These are phyloP conservation scores for Scenedesmus sp. DNA, from an alignment of 163 green algal species.

Conservation along the genomic window DNA sequence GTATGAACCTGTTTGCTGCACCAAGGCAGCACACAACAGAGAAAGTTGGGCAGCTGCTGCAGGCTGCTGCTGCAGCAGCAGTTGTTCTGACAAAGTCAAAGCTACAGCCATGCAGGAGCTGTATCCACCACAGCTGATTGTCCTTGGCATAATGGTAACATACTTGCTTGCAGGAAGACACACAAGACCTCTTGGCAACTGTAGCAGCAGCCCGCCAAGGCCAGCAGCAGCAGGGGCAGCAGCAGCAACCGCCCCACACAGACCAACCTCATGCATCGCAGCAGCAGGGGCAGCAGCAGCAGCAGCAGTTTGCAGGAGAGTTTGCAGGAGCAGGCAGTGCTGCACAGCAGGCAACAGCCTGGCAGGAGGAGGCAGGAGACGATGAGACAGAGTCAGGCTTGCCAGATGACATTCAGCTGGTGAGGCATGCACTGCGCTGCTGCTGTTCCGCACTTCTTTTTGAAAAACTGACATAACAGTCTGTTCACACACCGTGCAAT, in stretches of 20 bases:
- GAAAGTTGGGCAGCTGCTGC: background rate
- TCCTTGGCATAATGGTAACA: background rate
- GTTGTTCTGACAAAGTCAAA: background rate
- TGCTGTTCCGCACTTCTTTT: background rate
- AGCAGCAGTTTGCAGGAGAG: background rate
- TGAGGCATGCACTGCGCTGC: background rate
- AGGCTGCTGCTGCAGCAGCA: background rate
- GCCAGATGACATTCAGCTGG: slow-evolving; percentile 9
- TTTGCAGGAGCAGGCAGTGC: background rate
- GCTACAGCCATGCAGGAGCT: background rate
- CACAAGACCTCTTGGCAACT: background rate
- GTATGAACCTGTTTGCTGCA: background rate
- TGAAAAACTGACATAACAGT: no score
- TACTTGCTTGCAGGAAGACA: slow-evolving; percentile 28
- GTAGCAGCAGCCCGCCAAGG: background rate
- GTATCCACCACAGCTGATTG: background rate
- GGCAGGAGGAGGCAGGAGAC: slow-evolving; percentile 18
- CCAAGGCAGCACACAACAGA: background rate
- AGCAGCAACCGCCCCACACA: background rate
- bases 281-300: background rate
- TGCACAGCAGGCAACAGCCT: background rate
- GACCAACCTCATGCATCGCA: background rate
- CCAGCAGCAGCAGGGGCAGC: slow-evolving; percentile 10
- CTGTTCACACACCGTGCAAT: no score
- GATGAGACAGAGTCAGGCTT: slow-evolving; percentile 30